Conservation (phyloP, 805 yeast genomes). For the Cyberlindnera meyerae region DNA sequence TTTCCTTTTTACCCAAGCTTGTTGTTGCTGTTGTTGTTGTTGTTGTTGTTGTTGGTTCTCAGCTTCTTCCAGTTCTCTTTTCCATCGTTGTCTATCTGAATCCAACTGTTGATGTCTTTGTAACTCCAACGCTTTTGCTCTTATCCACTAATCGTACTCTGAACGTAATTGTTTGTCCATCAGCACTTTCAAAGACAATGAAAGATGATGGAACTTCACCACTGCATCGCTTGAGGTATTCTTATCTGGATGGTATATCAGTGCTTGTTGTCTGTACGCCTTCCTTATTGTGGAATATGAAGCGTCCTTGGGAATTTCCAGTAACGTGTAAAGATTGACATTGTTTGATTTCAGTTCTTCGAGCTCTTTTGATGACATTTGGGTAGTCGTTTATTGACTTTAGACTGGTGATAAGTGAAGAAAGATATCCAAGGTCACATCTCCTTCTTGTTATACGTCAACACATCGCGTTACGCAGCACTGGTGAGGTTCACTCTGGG, state of each 20-base stretch:
- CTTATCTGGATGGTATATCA: conserved; percentile 79
- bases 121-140: conserved; percentile 5
- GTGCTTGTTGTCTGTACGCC: conserved; percentile 75
- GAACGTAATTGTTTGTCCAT: conserved; percentile 78
- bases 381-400: too few relatives aligned
- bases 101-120: conserved; percentile 13
- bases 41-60: conserved; percentile 11
- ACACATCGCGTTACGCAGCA: too few relatives aligned
- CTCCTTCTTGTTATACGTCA: too few relatives aligned
- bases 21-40: too few relatives aligned
- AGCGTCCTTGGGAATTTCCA: conserved; percentile 61
- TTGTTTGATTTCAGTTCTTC: conserved; percentile 14
- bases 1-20: conserved; percentile 15
- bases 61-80: conserved; percentile 21
- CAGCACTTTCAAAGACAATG: conserved; percentile 78
- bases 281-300: conserved; percentile 62
- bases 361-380: conserved; percentile 16
- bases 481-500: too few relatives aligned
- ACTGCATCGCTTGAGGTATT: conserved; percentile 82
- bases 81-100: conserved; percentile 17
- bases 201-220: conserved; percentile 82
- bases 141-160: conserved; percentile 53
- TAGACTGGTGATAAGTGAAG: too few relatives aligned
- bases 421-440: too few relatives aligned
- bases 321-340: conserved; percentile 46